Evolutionary conservation across 768 basidiomycete genomes (phyloP), one percentile per base, ranked within the genome.

Genomic region (Gelatoporia subvermispora): DNA sequence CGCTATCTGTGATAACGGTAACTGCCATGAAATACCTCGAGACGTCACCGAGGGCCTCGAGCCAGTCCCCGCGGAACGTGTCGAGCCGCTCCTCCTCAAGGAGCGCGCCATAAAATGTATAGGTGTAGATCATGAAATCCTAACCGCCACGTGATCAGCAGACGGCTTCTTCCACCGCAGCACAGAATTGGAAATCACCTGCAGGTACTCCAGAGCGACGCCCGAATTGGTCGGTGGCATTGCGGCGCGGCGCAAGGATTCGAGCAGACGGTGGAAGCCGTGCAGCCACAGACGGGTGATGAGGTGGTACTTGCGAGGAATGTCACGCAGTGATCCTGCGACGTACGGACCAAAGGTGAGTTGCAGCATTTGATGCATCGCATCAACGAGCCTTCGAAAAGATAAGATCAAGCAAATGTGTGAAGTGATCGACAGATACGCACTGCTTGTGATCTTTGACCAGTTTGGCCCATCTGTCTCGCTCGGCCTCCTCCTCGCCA

Each of bases 1-100:
- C 73, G 22, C 76, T 74, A 22, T 78, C 75, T 23, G 88, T 75
- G 76, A 93, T 82, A 25, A 83, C 85, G n/a, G 91, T 88, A n/a
- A 97, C 89, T 1, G 87, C 85, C 89, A 96, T 95, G 43, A 88
- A 80, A 65, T 97, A 98, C 31, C 94, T 77, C 0, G 96, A 93
- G 24, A 99, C 77, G 67, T 99, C 96, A 20, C 96, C 96, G 15
- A 99, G 82, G 3, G 94, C 92, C 65, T 99, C 96, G 44, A 98
- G 79, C 96, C 96, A 99, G 16, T 85, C 84, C 2, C 79, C 72
- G 50, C 84, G 82, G 72, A 92, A 96, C 7, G 70, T 64, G 2
- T 64, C 68, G 39, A 98, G 76, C 1, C 72, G 75, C 8, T 77
- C 81, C 62, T 96, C 88, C 60, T 97, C 95, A 43, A 93, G 72